phyloP scores from a whole-genome alignment of 371 early-diverging fungal genomes.

The Apophysomyces variabilis region DNA sequence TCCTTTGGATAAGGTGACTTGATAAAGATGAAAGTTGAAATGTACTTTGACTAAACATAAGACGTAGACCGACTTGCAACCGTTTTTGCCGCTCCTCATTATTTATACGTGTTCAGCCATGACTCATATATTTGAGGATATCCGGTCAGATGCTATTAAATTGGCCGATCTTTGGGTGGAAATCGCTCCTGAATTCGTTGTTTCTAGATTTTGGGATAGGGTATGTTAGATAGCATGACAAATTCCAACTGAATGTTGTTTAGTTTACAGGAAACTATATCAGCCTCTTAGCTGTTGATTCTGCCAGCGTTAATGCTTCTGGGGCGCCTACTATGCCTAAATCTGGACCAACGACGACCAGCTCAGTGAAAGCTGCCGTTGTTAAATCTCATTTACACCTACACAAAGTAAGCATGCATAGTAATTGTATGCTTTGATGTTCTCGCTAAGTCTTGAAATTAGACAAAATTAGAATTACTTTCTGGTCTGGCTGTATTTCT shows the following conservation, averaged over 20 bases:
- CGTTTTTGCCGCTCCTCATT: constrained; percentile 78
- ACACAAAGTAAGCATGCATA: constrained; percentile 33
- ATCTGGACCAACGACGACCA: constrained; percentile 15
- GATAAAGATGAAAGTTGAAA: neutral
- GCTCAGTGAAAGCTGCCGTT: constrained; percentile 41
- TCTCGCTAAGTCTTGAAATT: neutral
- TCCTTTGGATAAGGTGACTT: constrained; percentile 33
- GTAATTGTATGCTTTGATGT: neutral
- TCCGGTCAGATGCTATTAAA: constrained; percentile 79
- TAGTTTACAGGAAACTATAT: constrained; percentile 47
- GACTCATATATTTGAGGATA: constrained; percentile 89
- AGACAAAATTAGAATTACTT: constrained; percentile 45
- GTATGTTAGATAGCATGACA: constrained; percentile 25
- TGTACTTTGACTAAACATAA: neutral
- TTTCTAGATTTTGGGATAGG: constrained; percentile 64
- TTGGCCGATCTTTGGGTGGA: constrained; percentile 79
- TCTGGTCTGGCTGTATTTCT: constrained; percentile 43
- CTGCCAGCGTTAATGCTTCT: constrained; percentile 25
- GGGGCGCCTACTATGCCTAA: constrained; percentile 7
- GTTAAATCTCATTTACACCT: constrained; percentile 50
- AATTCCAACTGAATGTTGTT: neutral
- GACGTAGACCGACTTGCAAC: constrained; percentile 64
- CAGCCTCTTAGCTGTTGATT: constrained; percentile 46
- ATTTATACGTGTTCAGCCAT: constrained; percentile 87
- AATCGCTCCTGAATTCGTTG: constrained; percentile 62